phyloP scores from a whole-genome alignment of 1,139 yeast species.

The Suhomyces maxii region DNA sequence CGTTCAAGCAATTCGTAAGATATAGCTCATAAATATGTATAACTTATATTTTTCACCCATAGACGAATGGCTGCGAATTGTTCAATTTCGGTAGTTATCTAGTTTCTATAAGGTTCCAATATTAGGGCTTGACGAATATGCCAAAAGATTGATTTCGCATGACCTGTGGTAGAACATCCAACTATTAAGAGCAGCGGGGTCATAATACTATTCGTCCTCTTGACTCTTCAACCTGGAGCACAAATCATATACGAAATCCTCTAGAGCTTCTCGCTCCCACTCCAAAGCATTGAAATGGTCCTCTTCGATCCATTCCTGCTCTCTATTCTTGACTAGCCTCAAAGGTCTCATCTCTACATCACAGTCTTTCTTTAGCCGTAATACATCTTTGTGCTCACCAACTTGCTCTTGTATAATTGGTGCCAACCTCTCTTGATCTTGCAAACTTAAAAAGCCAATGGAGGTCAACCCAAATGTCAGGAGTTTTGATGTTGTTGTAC shows the following conservation, averaged over 20 bases:
- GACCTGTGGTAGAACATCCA: too few relatives aligned
- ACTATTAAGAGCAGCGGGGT: too few relatives aligned
- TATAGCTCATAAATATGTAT: too few relatives aligned
- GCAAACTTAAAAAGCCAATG: not conserved
- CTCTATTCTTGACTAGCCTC: not conserved
- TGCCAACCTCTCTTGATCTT: not conserved
- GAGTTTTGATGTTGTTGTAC: slow-evolving; percentile 21
- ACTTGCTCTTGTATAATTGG: not conserved
- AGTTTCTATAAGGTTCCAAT: too few relatives aligned
- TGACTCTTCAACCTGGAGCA: not conserved
- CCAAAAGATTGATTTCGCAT: too few relatives aligned
- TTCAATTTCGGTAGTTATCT: not conserved
- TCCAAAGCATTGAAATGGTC: slow-evolving; percentile 19
- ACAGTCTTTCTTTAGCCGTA: too few relatives aligned
- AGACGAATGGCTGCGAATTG: not conserved
- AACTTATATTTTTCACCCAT: not conserved
- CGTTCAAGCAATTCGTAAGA: too few relatives aligned
- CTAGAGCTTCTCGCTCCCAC: slow-evolving; percentile 27
- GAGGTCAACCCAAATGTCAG: slow-evolving; percentile 22
- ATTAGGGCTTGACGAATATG: too few relatives aligned
- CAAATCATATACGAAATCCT: slow-evolving; percentile 9
- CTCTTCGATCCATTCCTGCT: slow-evolving; percentile 11
- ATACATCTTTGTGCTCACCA: too few relatives aligned
- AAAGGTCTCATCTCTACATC: too few relatives aligned
- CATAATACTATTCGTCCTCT: not conserved